Base-by-base conservation (phyloP, 202 grass and related monocot genomes). In the Schoenoplectus tabernaemontani region DNA sequence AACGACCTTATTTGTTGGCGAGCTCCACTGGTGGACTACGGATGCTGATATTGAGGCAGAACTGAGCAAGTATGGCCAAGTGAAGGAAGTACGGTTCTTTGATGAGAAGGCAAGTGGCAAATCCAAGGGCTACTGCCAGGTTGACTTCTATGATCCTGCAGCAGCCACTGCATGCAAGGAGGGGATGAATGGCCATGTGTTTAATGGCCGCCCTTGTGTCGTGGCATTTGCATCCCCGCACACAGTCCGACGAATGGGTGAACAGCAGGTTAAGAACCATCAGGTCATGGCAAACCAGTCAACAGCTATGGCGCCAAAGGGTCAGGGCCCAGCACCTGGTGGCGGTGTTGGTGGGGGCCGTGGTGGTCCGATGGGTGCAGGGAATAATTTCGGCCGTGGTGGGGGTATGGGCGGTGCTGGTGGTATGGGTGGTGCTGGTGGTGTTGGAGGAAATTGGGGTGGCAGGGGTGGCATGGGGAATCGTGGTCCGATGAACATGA, bases 11-110 rank as follows among this genome's bases (percentile, higher is more conserved):
- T 93, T 93, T 64, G 91, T 88, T 7, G 91, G 91, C 5, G 91
- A 93, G 20, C 91, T 93, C 5, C 85, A 93, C 78, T 93, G 91
- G 91, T 93, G 91, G 91, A 93, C 91, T 59, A 90, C 87, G 3
- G 91, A 93, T 39, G 91, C 87, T 4, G 91, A 93, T 84, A 85
- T 93, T 16, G 87, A 93, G 67, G 82, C 15, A 5, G 91, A 93
- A 65, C 81, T 93, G 23, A 88, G 73, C 66, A 93, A 93, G 81
- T 90, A 90, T 48, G 91, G 88, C 5, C 85, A 72, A 43, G 85
- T 93, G 36, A 90, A 93, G 81, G 91, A 90, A 80, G 83, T 93
- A 57, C 87, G 82, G 28, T 93, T 93, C 78, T 93, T 93, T n/a
- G 91, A 90, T 12, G 87, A 93, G 83, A 93, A 93, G 73, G 87